Conservation (phyloP, 208 protist species). For the Leishmania martiniquensis region DNA sequence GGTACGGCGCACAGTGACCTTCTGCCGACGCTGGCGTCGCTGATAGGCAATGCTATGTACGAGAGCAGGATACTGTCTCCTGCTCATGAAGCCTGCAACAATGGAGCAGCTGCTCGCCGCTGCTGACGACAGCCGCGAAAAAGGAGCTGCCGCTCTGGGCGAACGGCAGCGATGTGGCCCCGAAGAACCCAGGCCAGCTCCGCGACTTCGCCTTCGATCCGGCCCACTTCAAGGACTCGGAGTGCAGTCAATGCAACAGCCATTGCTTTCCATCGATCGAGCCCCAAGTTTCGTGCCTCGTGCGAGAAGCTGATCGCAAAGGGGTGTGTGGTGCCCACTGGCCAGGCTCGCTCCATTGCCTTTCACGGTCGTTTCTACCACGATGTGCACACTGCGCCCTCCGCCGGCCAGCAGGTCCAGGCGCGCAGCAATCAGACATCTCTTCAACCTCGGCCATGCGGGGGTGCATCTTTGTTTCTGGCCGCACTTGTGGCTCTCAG, state of each 20-base stretch:
- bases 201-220: constrained; percentile 42
- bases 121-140: constrained; percentile 45
- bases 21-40: constrained; percentile 33
- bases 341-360: too few relatives aligned
- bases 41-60: constrained; percentile 45
- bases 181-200: constrained; percentile 12
- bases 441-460: too few relatives aligned
- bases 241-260: constrained; percentile 37
- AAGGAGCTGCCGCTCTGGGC: constrained; percentile 51
- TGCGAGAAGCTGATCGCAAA: constrained; percentile 31
- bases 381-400: too few relatives aligned
- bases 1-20: constrained; percentile 30
- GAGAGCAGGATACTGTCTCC: constrained; percentile 36
- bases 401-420: too few relatives aligned
- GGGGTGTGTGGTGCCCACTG: too few relatives aligned
- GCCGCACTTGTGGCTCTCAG: too few relatives aligned
- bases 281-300: constrained; percentile 30
- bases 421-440: too few relatives aligned
- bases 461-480: too few relatives aligned
- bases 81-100: constrained; percentile 41
- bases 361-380: too few relatives aligned
- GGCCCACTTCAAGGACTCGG: constrained; percentile 37
- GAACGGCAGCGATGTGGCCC: constrained; percentile 29
- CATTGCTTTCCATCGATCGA: constrained; percentile 33
- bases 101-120: constrained; percentile 44